These are phyloP conservation scores for Alternaria metachromatica DNA, from an alignment of 2,329 filamentous ascomycete species.

Conservation along the genomic window DNA sequence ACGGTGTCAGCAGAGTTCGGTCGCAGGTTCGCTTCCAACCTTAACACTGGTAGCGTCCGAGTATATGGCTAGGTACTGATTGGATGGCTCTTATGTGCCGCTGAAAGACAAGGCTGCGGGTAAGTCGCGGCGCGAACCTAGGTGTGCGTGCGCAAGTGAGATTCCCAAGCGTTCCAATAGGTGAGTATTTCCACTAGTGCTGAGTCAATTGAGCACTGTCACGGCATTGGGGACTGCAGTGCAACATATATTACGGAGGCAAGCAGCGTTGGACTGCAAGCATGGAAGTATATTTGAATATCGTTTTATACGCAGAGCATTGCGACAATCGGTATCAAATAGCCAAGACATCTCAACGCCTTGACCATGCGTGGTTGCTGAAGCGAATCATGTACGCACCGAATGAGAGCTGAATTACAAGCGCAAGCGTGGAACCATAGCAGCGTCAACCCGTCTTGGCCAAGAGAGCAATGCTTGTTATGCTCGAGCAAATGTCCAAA, in stretches of 20 bases:
- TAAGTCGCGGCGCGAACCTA: constrained; percentile 17
- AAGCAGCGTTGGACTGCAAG: neutral
- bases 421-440: neutral
- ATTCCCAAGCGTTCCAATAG: neutral
- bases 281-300: neutral
- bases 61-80: neutral
- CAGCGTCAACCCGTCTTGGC: neutral
- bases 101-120: constrained; percentile 14
- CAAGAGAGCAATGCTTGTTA: neutral
- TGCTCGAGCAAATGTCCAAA: neutral
- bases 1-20: neutral
- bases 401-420: neutral
- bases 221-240: neutral
- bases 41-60: neutral
- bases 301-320: neutral
- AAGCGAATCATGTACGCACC: neutral
- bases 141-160: neutral
- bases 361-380: neutral
- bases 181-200: neutral
- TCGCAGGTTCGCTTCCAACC: neutral
- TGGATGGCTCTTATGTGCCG: constrained; percentile 6
- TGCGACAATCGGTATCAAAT: neutral
- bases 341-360: neutral
- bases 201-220: neutral
- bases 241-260: neutral